Evolutionary conservation across 306 rosid genomes (phyloP), one percentile per base, ranked within the genome.

Genomic region (Dalbergia oliveri): DNA sequence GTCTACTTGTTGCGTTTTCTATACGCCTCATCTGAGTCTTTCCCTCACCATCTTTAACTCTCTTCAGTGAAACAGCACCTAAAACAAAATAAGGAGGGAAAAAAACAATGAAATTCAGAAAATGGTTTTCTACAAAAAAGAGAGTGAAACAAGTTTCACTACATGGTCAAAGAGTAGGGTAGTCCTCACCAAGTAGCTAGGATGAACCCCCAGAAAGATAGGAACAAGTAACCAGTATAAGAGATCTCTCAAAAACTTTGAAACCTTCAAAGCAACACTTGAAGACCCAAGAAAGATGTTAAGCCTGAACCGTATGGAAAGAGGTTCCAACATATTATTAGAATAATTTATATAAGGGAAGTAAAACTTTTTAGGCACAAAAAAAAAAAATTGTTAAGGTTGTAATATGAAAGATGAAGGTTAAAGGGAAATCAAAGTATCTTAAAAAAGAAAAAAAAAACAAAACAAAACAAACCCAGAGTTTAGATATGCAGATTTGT

Each of bases 21-120:
- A 90, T 94, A 26, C 95, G 84, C 87, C 82, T 84, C 96, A 93
- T 84, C 87, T 94, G 94, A 44, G 95, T 91, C 82, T 91, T 94
- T 9, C 98, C 83, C 98, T 87, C 91, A 90, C 95, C 97, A 94
- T 94, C 77, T 80, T 65, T 72, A 59, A 49, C 11, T 62, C 60
- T 61, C 16, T 37, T 14, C 4, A 16, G 44, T 2, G 35, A 63
- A 79, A 57, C 87, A 60, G 0, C 41, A 67, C 7, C 15, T 8
- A 44, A 8, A 0, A 57, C 1, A 8, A 43, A 43, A 43, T 43
- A 26, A 13, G 4, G 2, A 2, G 14, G 3, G 7, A 0, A 0
- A 13, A 62, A 13, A 1, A 0, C 0, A 3, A 15, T 9, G 23
- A 21, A 54, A 70, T 16, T 44, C n/a, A 62, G 61, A 64, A 65